Conservation (phyloP, 352 stramenopile genomes). For the Phytophthora colocasiae region DNA sequence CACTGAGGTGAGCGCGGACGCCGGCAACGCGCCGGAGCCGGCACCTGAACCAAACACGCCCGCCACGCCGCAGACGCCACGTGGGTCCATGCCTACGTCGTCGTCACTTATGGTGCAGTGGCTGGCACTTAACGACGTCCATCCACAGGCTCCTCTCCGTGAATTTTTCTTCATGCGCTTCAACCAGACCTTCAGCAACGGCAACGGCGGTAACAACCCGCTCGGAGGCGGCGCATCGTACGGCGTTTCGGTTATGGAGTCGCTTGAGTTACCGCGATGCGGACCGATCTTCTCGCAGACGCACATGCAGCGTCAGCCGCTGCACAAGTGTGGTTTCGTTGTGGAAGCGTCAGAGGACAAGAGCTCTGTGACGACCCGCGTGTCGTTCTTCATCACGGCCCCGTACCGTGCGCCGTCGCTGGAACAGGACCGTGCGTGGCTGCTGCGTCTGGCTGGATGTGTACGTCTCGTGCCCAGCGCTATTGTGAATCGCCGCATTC, state of each 20-base stretch:
- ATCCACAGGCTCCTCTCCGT: slow-evolving; percentile 57
- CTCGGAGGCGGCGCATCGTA: slow-evolving; percentile 50
- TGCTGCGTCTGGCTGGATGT: slow-evolving; percentile 61
- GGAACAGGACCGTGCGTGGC: slow-evolving; percentile 59
- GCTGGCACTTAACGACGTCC: slow-evolving; percentile 72
- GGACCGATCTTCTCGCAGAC: slow-evolving; percentile 54
- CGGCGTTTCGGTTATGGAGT: slow-evolving; percentile 74
- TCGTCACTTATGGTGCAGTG: slow-evolving; percentile 69
- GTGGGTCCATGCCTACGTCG: slow-evolving; percentile 27
- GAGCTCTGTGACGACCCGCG: slow-evolving; percentile 64
- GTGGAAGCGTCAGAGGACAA: slow-evolving; percentile 71
- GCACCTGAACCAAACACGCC: slow-evolving; percentile 29
- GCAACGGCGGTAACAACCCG: slow-evolving; percentile 41
- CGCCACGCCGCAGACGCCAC: slow-evolving; percentile 30
- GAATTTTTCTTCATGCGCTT: slow-evolving; percentile 88
- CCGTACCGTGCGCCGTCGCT: slow-evolving; percentile 47
- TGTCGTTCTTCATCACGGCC: slow-evolving; percentile 79
- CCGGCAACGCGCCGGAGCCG: slow-evolving; percentile 34
- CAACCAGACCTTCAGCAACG: slow-evolving; percentile 60
- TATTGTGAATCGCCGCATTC: slow-evolving; percentile 79
- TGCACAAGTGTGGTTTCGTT: slow-evolving; percentile 79
- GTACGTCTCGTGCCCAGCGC: slow-evolving; percentile 69
- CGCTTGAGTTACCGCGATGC: slow-evolving; percentile 63
- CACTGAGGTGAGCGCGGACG: slow-evolving; percentile 43
- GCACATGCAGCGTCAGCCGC: slow-evolving; percentile 52